These are phyloP conservation scores for Helminthosporium solani DNA, from an alignment of 2,329 filamentous ascomycete species.

Conservation along the genomic window DNA sequence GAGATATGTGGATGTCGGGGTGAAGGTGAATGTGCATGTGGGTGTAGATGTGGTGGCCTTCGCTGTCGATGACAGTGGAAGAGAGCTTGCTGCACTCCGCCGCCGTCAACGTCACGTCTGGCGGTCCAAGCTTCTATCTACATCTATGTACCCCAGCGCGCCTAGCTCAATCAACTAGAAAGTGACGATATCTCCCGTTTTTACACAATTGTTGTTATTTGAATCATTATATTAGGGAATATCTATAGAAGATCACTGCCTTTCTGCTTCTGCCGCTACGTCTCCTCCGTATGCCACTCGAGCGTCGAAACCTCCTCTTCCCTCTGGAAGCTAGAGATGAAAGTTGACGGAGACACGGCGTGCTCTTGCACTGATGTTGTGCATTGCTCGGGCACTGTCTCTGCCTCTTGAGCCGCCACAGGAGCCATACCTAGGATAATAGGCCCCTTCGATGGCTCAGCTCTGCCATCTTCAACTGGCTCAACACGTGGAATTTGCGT, in stretches of 20 bases:
- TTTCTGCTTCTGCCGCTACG: too few species aligned
- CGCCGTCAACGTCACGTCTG: not conserved
- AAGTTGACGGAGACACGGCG: slow-evolving; percentile 6
- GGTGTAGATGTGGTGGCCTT: not conserved
- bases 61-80: not conserved
- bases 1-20: not conserved
- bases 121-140: not conserved
- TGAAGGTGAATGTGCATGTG: not conserved
- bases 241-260: too few species aligned
- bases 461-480: not conserved
- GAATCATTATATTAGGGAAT: too few species aligned
- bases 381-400: not conserved
- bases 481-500: not conserved
- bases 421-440: slow-evolving; percentile 8
- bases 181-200: too few species aligned
- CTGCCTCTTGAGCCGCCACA: not conserved
- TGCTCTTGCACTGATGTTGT: not conserved
- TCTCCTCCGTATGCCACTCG: not conserved
- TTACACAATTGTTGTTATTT: too few species aligned
- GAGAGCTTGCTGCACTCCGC: not conserved
- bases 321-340: slow-evolving; percentile 13
- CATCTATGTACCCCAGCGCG: not conserved
- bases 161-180: too few species aligned
- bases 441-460: not conserved
- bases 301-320: slow-evolving; percentile 4